Base-by-base conservation (phyloP, 1,284 basidiomycete genomes). In the Tylopilus sp. region DNA sequence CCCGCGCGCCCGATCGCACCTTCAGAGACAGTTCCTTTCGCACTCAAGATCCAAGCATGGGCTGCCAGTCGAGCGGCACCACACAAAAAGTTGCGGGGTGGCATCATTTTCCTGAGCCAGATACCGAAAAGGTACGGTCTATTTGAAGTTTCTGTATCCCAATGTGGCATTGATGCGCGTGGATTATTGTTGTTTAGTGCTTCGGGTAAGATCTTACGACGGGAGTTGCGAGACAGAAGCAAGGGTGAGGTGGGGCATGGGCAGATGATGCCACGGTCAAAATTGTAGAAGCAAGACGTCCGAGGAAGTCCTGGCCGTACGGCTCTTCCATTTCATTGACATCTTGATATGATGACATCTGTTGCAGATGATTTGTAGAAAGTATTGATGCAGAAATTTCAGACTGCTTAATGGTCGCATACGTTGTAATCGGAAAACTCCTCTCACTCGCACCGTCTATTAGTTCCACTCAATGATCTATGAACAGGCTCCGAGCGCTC, bases 191-290 rank as follows among this genome's bases (percentile, higher is more conserved):
- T 52, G 36, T 62, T 19, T 53, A 91, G 91, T 73, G 87, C 89
- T 57, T 84, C 92, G 64, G 92, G 91, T 6, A 93, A 93, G 74
- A 93, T 93, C 68, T 76, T 93, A 39, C 81, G 91, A 54, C 81
- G 88, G 22, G 83, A 91, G 66, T 78, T 93, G 64, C 82, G 88
- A 12, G 90, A 91, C 13, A 79, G 80, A 58, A 89, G 88, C 3
- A 88, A 87, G 76, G 72, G 76, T 39, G 90, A 91, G 63, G 57
- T 62, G 6, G 77, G 73, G 2, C 65, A 69, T 57, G 76, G 76
- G n/a, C 74, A 77, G 55, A 54, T 74, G 29, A 54, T 18, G 13
- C 53, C 64, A 41, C 63, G 64, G 19, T 53, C 63, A 9, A 73
- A 60, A 33, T n/a, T 73, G 3, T 70, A 61, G 39, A 22, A 7